These are phyloP conservation scores for Penicillium coprophilum DNA, from an alignment of 495 filamentous ascomycete species.

Conservation along the genomic window DNA sequence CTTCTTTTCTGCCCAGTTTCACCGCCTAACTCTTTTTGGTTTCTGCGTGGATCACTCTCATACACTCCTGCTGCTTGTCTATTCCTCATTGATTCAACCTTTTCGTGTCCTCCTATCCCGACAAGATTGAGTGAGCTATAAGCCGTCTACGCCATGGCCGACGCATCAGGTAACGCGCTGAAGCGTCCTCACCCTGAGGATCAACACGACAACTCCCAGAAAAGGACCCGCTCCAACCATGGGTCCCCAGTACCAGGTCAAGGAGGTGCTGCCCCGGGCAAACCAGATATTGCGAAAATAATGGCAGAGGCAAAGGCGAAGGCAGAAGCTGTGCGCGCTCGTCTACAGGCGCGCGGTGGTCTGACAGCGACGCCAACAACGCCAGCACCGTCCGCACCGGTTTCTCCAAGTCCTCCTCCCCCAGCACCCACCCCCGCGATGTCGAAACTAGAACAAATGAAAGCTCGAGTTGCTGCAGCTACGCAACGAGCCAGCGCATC, in stretches of 20 bases:
- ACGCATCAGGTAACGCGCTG: conserved; percentile 48
- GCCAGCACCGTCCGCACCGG: conserved; percentile 30
- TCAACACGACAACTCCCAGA: conserved; percentile 53
- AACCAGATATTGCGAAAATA: conserved; percentile 59
- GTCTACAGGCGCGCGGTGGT: conserved; percentile 47
- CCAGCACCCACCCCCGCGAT: conserved; percentile 48
- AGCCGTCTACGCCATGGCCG: conserved; percentile 46
- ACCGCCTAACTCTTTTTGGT: conserved; percentile 26
- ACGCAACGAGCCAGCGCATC: conserved; percentile 57
- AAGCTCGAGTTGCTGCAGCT: conserved; percentile 76
- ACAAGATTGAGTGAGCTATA: conserved; percentile 9
- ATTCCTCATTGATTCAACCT: background rate
- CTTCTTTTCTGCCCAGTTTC: conserved; percentile 33
- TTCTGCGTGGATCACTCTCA: conserved; percentile 15
- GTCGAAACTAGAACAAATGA: conserved; percentile 65
- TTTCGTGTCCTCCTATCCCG: background rate
- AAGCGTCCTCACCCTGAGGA: conserved; percentile 62
- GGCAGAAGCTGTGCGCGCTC: conserved; percentile 59
- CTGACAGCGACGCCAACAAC: conserved; percentile 34
- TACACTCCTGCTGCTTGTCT: conserved; percentile 1
- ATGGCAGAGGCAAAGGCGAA: conserved; percentile 62
- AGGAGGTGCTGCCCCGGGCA: conserved; percentile 37
- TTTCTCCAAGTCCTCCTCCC: conserved; percentile 35
- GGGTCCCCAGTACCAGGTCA: conserved; percentile 52
- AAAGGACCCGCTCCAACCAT: conserved; percentile 59